Base-by-base conservation (phyloP, 371 early-diverging fungal genomes). In the Syncephalastrum monosporum region DNA sequence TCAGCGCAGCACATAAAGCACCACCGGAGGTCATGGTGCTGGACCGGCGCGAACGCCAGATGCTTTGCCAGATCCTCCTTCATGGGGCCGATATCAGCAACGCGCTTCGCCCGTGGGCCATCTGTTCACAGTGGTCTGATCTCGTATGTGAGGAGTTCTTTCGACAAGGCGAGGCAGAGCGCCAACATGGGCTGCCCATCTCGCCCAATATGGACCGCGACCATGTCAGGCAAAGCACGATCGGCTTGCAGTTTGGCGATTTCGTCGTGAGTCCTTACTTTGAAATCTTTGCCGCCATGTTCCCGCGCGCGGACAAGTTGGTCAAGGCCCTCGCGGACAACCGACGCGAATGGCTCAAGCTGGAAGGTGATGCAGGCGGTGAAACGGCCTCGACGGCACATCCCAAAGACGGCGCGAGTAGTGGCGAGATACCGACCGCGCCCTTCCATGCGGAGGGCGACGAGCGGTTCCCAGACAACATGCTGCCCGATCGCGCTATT, bases 71-170 rank as follows among this genome's bases (percentile, higher is more conserved):
- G 49, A 81, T 85, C 13, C 57, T 93, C 48, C 69, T 94, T 4
- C 94, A 94, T 59, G 92, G 91, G 1, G 91, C 93, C 3, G 96
- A 95, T 54, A 91, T 94, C 47, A 90, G 90, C 56, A 95, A 95
- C 57, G 86, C 94, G 0, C 82, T 90, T 29, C 74, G 93, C 38
- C 96, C 96, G 4, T 92, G 91, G 89, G 69, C 79, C 0, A 74
- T 92, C 44, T 93, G 92, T 64, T 83, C 85, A 57, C 79, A 78
- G 47, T 96, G 96, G 96, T 89, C 92, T 0, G 88, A 91, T 69
- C 59, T 90, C 50, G 90, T 94, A 7, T 86, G 90, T 13, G 79
- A 82, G 55, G 96, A 96, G 67, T 94, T 93, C 49, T 91, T 91
- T 56, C 63, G 79, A 43, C 96, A 96, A 60, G 94, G 94, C 14